Conservation (phyloP, 257 asterid species). For the Linaria vulgaris region DNA sequence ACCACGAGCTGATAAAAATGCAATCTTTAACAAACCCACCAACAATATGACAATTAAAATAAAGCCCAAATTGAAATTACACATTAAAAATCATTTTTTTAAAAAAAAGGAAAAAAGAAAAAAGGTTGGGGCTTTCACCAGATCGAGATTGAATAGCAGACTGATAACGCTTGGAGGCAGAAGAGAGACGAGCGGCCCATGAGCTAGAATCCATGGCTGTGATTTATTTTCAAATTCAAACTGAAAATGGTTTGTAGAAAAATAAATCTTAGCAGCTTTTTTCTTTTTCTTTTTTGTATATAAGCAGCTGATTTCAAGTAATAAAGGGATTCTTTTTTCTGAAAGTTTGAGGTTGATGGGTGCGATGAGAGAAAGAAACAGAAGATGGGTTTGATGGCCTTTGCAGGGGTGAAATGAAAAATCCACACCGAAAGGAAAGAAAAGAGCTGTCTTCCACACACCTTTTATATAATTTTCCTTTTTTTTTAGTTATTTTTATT, state of each 20-base stretch:
- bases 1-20: conserved; percentile 12
- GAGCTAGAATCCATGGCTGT: conserved; percentile 79
- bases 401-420: conserved; percentile 44
- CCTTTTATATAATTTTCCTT: conserved; percentile 23
- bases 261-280: conserved; percentile 25
- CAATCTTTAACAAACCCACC: conserved; percentile 12
- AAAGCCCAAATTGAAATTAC: conserved; percentile 1
- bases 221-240: conserved; percentile 19
- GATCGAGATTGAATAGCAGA: conserved; percentile 91
- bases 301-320: conserved; percentile 33
- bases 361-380: conserved; percentile 25
- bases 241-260: conserved; percentile 15
- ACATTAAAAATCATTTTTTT: background rate
- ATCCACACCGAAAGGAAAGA: conserved; percentile 54
- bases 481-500: background rate
- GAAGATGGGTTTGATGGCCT: conserved; percentile 24
- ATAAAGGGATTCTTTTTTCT: conserved; percentile 6
- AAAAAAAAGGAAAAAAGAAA: background rate
- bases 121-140: conserved; percentile 27
- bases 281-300: too few relatives aligned
- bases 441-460: conserved; percentile 34
- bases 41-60: background rate
- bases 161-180: conserved; percentile 69
- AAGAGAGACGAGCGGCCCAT: conserved; percentile 82
- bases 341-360: conserved; percentile 26